Conservation (phyloP, 176 grass and related monocot species). For the Canna indica region DNA sequence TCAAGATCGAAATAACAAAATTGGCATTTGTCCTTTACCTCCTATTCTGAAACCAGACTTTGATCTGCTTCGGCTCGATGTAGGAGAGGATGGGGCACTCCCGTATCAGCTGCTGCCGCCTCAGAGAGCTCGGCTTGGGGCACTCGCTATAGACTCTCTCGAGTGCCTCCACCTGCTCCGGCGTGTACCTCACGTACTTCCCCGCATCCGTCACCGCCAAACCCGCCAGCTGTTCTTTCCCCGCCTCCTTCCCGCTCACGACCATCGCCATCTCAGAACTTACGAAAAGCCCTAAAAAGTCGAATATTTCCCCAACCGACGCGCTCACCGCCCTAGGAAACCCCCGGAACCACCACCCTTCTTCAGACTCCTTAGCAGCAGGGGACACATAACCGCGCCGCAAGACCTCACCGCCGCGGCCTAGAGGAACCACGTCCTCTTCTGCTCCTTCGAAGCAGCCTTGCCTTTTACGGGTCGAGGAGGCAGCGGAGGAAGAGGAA, state of each 20-base stretch:
- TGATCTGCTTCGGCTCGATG: constrained; percentile 99
- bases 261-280: constrained; percentile 40
- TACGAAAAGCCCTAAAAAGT: not conserved
- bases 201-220: constrained; percentile 40
- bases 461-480: not conserved
- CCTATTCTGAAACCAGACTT: constrained; percentile 99
- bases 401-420: not conserved
- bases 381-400: not conserved
- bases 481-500: not conserved
- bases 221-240: constrained; percentile 21
- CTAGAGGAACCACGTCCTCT: not conserved
- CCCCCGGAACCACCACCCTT: not conserved
- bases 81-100: constrained; percentile 85
- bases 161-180: constrained; percentile 93
- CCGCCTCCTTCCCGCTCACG: constrained; percentile 23
- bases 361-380: not conserved
- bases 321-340: not conserved
- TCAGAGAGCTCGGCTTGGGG: constrained; percentile 82
- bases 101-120: constrained; percentile 77
- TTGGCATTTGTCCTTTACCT: constrained; percentile 35
- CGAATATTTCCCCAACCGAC: not conserved
- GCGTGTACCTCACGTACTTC: constrained; percentile 97
- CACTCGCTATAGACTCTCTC: constrained; percentile 94
- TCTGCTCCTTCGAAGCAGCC: not conserved
- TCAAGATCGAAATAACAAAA: no score